Evolutionary conservation across 164 flowering plant species (phyloP), one percentile per base, ranked within the genome.

Genomic region (Vitis rupestris): DNA sequence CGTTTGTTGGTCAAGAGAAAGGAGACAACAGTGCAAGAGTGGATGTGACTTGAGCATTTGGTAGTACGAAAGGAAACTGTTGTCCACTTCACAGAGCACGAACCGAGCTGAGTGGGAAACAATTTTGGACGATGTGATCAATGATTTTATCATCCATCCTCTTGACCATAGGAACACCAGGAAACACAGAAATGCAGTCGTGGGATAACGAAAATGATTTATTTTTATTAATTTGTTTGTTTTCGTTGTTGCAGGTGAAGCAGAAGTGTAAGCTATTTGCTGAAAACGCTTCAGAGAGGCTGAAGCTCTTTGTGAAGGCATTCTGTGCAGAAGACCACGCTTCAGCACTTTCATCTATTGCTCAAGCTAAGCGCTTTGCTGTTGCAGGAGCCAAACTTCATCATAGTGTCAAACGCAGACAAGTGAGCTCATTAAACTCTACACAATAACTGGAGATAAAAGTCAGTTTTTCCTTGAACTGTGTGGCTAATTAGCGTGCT

Each of bases 291-390:
- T 75, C 86, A 5, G 75, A 85, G 68, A 88, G 91, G 75, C 66
- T 92, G 9, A 83, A 82, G 61, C 83, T 86, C 6, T 81, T 73
- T 29, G 82, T 83, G 44, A 81, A 81, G 74, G 93, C 92, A 7
- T 80, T 90, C n/a, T 82, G 85, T 68, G 90, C 89, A 15, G 83
- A 84, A 47, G 85, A 86, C 59, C 75, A 53, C n/a, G 49, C 74
- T 16, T 67, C 76, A 6, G 83, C 87, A 13, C 48, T 69, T 13
- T 83, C 84, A n/a, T 83, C 72, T 1, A 71, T 88, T 55, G 83
- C 86, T 65, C 91, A 83, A 67, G 90, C 93, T 30, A 84, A 81
- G 72, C 68, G 74, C 52, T 50, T 89, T 67, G 67, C 77, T 11
- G 51, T 11, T 5, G 17, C 74, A 48, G 87, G 83, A 68, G 16